Conservation (phyloP, 768 basidiomycete genomes). For the Pulveroboletus sp. region DNA sequence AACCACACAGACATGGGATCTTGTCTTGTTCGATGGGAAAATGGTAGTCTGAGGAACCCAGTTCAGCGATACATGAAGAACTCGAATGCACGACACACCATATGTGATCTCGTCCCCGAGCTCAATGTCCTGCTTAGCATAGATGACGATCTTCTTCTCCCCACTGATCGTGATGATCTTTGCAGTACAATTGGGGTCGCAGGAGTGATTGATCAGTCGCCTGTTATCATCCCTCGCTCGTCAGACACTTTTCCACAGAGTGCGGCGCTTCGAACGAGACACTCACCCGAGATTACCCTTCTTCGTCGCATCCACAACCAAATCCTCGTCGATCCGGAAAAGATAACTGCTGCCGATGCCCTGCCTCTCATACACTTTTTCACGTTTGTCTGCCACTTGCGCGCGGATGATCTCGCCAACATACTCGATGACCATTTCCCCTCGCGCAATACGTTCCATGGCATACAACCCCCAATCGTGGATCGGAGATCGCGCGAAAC, state of each 20-base stretch:
- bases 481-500: constrained; percentile 92
- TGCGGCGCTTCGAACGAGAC: not conserved
- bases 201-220: constrained; percentile 97
- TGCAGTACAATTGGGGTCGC: constrained; percentile 89
- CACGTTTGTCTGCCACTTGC: constrained; percentile 92
- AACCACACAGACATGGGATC: constrained; percentile 89
- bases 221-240: constrained; percentile 37
- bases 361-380: constrained; percentile 94
- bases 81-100: constrained; percentile 48
- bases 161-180: constrained; percentile 89
- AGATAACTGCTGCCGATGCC: constrained; percentile 98
- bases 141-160: constrained; percentile 98
- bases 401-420: constrained; percentile 96
- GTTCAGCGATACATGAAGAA: not conserved
- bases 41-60: constrained; percentile 76
- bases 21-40: constrained; percentile 99
- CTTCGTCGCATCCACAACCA: constrained; percentile 98
- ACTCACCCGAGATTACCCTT: constrained; percentile 96
- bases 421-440: constrained; percentile 99
- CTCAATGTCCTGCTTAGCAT: constrained; percentile 94
- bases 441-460: constrained; percentile 88
- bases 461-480: constrained; percentile 99
- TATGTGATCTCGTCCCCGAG: constrained; percentile 98
- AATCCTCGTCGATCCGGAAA: constrained; percentile 96
- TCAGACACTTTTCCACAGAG: constrained; percentile 13